These are phyloP conservation scores for Chlamydomonas schloesseri DNA, from an alignment of 139 green algal genomes.

Conservation along the genomic window DNA sequence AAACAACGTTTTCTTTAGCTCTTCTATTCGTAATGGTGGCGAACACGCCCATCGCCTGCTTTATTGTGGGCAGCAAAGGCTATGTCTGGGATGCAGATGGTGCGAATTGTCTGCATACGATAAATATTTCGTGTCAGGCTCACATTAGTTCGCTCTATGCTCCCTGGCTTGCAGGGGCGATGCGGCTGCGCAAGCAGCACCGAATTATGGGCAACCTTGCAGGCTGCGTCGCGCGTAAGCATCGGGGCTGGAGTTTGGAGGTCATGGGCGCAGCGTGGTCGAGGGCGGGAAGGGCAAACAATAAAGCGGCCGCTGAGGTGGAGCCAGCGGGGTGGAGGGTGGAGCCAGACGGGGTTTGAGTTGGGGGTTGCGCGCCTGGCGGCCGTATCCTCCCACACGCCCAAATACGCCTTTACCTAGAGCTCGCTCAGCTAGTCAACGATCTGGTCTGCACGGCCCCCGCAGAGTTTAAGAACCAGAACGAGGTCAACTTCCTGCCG, in stretches of 20 bases:
- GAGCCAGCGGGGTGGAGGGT: too few species aligned
- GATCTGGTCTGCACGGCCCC: too few species aligned
- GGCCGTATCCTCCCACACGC: too few species aligned
- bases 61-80: constrained; percentile 21
- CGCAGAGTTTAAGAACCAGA: constrained; percentile 67
- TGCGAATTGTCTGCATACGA: background rate
- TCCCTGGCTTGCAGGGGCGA: constrained; percentile 22
- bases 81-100: constrained; percentile 44
- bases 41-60: constrained; percentile 22
- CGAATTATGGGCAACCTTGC: constrained; percentile 41
- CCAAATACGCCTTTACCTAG: too few species aligned
- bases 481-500: constrained; percentile 50
- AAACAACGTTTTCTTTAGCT: too few species aligned
- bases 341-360: too few species aligned
- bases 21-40: too few species aligned
- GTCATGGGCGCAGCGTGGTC: background rate
- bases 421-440: too few species aligned
- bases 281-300: background rate
- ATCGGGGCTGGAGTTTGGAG: background rate
- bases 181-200: constrained; percentile 42
- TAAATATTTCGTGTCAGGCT: background rate
- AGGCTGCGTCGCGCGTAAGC: constrained; percentile 48
- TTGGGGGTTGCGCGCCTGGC: too few species aligned
- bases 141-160: background rate
- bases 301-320: too few species aligned